Percentiles rank a stretch among this genome's conserved stretches.
Conservation (phyloP, 2,329 filamentous ascomycete species). For the Biscogniauxia marginata region DNA sequence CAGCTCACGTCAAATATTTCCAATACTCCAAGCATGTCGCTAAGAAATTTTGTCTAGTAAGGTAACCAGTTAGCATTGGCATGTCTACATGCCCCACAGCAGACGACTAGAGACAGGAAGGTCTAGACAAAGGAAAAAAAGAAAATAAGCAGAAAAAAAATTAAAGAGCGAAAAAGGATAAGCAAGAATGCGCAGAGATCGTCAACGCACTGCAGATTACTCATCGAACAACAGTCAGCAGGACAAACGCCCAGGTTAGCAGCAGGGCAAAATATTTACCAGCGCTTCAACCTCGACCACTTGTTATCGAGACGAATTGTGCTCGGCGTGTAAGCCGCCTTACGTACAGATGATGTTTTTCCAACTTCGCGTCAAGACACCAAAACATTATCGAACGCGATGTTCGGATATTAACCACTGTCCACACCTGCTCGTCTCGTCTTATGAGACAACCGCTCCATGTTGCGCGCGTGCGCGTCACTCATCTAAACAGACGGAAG, state of each 20-base stretch:
- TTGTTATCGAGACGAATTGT: neutral
- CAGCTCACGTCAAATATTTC: neutral
- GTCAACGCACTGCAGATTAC: too few species aligned
- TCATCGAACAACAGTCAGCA: neutral
- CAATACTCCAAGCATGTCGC: neutral
- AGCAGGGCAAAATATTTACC: too few species aligned
- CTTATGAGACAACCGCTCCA: slow-evolving; percentile 6
- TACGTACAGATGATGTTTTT: neutral
- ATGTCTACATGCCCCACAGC: neutral
- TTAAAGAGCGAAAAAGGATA: too few species aligned
- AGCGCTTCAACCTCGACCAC: neutral
- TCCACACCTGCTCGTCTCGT: neutral
- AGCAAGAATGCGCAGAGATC: too few species aligned
- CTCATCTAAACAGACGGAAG: slow-evolving; percentile 11
- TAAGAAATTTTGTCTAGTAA: neutral
- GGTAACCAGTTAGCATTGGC: neutral
- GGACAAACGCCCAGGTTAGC: too few species aligned
- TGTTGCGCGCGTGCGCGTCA: neutral
- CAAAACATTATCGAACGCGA: neutral
- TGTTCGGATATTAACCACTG: neutral
- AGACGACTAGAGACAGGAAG: neutral
- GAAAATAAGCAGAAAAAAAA: too few species aligned
- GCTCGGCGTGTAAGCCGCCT: neutral
- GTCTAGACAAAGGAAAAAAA: neutral
- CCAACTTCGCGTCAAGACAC: neutral